Evolutionary conservation across 495 filamentous ascomycete species (phyloP).

Genomic region (Emericellopsis terricola): DNA sequence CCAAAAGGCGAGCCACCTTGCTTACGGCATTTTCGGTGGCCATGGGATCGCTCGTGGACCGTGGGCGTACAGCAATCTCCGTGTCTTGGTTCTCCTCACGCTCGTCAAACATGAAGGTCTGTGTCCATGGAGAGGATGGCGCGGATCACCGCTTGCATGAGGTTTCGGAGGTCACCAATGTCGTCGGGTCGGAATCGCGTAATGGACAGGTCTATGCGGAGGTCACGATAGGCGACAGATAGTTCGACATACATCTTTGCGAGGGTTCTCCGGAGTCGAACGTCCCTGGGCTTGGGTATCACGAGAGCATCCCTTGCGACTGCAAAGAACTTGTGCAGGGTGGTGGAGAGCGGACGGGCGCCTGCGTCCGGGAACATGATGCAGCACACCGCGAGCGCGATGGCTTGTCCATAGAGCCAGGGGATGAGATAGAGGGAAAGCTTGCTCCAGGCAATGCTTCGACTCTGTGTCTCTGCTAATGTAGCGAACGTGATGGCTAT

Average conservation of each 20-base stretch:
- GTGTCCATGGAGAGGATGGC: conserved; percentile 25
- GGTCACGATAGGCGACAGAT: conserved; percentile 35
- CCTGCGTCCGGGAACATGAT: conserved; percentile 33
- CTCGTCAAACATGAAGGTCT: conserved; percentile 20
- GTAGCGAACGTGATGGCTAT: conserved; percentile 34
- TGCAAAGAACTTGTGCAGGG: conserved; percentile 23
- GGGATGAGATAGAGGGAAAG: conserved; percentile 35
- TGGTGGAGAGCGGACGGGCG: conserved; percentile 25
- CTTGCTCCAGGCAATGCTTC: conserved; percentile 21
- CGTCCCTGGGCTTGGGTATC: conserved; percentile 6
- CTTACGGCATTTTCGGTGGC: not conserved
- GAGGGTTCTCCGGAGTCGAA: conserved; percentile 17
- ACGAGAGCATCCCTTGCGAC: conserved; percentile 25
- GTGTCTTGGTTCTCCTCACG: conserved; percentile 2
- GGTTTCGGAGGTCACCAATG: conserved; percentile 26
- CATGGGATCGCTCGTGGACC: not conserved
- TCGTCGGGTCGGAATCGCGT: conserved; percentile 30
- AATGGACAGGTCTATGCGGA: conserved; percentile 32
- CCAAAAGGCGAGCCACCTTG: conserved; percentile 13
- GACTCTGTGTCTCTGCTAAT: conserved; percentile 25
- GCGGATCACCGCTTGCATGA: conserved; percentile 33
- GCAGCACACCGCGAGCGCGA: conserved; percentile 26
- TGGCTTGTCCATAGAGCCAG: conserved; percentile 35
- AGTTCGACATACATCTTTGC: conserved; percentile 32
- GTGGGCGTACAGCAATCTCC: not conserved